These are phyloP conservation scores for Bipolaris oryzae DNA, from an alignment of 2,329 filamentous ascomycete species.

Conservation along the genomic window DNA sequence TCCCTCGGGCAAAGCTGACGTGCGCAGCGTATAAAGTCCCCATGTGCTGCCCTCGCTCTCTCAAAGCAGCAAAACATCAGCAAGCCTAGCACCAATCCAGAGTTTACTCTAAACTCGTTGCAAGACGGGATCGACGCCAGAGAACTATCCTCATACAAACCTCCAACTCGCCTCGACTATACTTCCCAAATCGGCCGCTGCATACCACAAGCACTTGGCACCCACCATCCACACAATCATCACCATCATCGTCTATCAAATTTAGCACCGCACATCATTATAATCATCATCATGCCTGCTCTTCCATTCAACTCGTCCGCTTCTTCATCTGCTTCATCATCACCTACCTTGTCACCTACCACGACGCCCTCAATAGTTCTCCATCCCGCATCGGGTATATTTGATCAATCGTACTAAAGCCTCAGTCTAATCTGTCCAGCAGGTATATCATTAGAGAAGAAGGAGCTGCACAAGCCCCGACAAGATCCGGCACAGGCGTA, in stretches of 20 bases:
- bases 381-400: slow-evolving; percentile 49
- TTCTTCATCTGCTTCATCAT: slow-evolving; percentile 44
- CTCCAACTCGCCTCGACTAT: slow-evolving; percentile 26
- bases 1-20: not conserved
- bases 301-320: slow-evolving; percentile 42
- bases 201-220: slow-evolving; percentile 3
- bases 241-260: slow-evolving; percentile 13
- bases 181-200: slow-evolving; percentile 14
- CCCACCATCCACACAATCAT: not conserved
- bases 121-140: slow-evolving; percentile 38
- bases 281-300: slow-evolving; percentile 41
- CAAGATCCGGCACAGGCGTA: slow-evolving; percentile 43
- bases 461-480: slow-evolving; percentile 43
- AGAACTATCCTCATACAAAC: slow-evolving; percentile 42
- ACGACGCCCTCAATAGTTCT: slow-evolving; percentile 48
- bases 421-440: slow-evolving; percentile 44
- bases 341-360: slow-evolving; percentile 35
- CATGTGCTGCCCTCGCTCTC: slow-evolving; percentile 33
- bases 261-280: slow-evolving; percentile 14
- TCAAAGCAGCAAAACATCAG: slow-evolving; percentile 36
- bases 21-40: slow-evolving; percentile 37
- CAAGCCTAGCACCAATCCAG: slow-evolving; percentile 28
- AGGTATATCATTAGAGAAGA: slow-evolving; percentile 40
- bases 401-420: slow-evolving; percentile 46
- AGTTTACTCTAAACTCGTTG: slow-evolving; percentile 26